Evolutionary conservation across 2,329 filamentous ascomycete species (phyloP).

Genomic region (Aspergillus calidoustus): DNA sequence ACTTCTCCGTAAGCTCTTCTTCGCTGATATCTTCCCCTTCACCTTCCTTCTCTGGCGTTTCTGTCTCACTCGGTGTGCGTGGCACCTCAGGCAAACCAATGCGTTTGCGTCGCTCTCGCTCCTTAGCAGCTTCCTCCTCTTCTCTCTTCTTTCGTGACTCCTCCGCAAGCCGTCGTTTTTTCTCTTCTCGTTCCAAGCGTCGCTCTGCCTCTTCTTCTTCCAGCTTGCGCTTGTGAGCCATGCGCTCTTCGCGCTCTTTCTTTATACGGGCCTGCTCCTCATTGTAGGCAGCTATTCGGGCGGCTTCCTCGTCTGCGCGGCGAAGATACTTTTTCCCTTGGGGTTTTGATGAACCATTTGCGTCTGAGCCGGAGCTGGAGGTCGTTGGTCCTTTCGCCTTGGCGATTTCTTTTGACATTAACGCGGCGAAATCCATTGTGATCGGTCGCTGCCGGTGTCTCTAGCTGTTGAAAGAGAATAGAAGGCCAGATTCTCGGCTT

Average conservation of each 20-base stretch:
- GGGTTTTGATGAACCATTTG: constrained; percentile 27
- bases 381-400: constrained; percentile 66
- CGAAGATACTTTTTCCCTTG: constrained; percentile 76
- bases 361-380: constrained; percentile 24
- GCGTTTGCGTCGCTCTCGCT: constrained; percentile 72
- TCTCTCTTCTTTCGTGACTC: constrained; percentile 73
- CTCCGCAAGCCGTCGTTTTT: constrained; percentile 78
- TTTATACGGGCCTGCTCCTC: constrained; percentile 79
- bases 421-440: constrained; percentile 89
- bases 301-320: constrained; percentile 82
- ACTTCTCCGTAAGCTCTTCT: constrained; percentile 68
- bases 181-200: constrained; percentile 74
- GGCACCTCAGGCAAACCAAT: constrained; percentile 79
- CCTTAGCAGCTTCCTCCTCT: constrained; percentile 74
- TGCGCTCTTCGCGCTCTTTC: constrained; percentile 69
- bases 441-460: neutral
- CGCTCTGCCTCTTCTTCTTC: constrained; percentile 83
- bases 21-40: constrained; percentile 64
- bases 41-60: constrained; percentile 41
- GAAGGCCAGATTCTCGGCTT: neutral
- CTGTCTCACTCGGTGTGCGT: constrained; percentile 34
- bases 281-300: constrained; percentile 77
- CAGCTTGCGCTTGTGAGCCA: constrained; percentile 79
- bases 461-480: neutral
- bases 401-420: constrained; percentile 92